These are phyloP conservation scores for Hemisphaericaspora lyxosophila DNA, from an alignment of 1,139 yeast species.

Conservation along the genomic window DNA sequence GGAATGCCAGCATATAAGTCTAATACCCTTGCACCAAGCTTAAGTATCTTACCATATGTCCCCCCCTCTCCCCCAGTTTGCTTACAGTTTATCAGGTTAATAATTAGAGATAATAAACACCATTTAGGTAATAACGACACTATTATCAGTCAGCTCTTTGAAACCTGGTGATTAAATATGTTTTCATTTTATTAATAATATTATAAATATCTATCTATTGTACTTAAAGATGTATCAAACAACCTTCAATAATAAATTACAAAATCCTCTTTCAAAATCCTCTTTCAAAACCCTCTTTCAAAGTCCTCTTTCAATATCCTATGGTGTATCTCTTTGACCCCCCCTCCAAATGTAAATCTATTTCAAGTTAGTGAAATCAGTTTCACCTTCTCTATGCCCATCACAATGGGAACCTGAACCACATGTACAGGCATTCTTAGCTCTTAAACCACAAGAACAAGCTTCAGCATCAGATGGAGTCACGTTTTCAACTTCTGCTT, in stretches of 20 bases:
- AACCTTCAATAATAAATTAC: neutral
- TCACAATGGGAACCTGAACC: conserved; percentile 40
- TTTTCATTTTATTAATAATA: too few species aligned
- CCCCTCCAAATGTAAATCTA: conserved; percentile 16
- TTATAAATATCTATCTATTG: neutral
- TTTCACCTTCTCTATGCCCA: conserved; percentile 48
- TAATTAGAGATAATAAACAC: too few species aligned
- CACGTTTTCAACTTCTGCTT: conserved; percentile 43
- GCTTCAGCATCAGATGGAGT: conserved; percentile 35
- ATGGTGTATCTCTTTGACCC: too few species aligned
- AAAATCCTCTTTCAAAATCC: neutral
- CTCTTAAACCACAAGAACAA: conserved; percentile 50
- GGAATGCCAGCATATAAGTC: too few species aligned
- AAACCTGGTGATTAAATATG: too few species aligned
- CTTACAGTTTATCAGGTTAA: too few species aligned
- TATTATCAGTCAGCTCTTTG: too few species aligned
- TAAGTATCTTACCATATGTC: too few species aligned
- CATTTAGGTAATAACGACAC: too few species aligned
- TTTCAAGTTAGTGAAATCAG: conserved; percentile 42
- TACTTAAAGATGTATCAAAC: neutral
- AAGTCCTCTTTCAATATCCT: neutral
- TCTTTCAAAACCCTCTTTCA: neutral
- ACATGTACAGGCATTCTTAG: conserved; percentile 42
- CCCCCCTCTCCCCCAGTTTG: too few species aligned
- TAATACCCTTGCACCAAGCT: too few species aligned